A percentile compares a stretch with the other conserved stretches of the same genome.
Conservation (phyloP, 23 red algal species). For the Gracilaria vermiculophylla region DNA sequence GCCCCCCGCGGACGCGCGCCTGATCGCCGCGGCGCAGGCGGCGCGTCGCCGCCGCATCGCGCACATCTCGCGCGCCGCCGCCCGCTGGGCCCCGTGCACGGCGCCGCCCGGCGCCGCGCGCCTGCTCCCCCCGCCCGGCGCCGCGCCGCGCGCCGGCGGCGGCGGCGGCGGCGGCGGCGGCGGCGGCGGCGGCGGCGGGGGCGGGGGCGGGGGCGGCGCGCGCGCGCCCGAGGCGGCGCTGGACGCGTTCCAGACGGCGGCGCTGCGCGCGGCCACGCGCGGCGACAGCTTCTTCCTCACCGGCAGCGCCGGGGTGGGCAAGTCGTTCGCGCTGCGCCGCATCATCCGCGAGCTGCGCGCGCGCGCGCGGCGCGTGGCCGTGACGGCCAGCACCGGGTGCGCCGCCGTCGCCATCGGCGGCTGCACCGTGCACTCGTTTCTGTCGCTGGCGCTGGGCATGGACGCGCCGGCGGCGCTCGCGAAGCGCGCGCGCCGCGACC, state of each 20-base stretch:
- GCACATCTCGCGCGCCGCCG: neutral
- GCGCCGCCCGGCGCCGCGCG: neutral
- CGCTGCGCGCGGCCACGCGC: conserved; percentile 2
- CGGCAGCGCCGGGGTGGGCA: conserved; percentile 59
- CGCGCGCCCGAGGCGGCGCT: neutral
- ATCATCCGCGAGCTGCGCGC: conserved; percentile 32
- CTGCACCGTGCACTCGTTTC: conserved; percentile 50
- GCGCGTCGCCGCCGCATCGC: neutral
- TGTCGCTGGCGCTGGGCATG: conserved; percentile 23
- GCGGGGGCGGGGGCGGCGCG: no score
- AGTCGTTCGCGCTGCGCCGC: conserved; percentile 41
- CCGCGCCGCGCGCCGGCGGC: conserved; percentile 22
- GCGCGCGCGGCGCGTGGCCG: conserved; percentile 14
- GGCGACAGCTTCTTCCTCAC: conserved; percentile 69
- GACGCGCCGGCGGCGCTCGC: neutral
- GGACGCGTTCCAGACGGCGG: conserved; percentile 34
- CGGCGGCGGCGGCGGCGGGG: conserved; percentile 52
- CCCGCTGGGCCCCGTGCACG: neutral
- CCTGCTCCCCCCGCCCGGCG: neutral
- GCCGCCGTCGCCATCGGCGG: conserved; percentile 56
- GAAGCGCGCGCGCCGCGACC: neutral
- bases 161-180: conserved; percentile 31
- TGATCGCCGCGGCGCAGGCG: neutral
- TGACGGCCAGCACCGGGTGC: conserved; percentile 62
- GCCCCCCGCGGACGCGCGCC: neutral